Evolutionary conservation across 148 eudicot species (phyloP).

Genomic region (Suaeda aralocaspica): DNA sequence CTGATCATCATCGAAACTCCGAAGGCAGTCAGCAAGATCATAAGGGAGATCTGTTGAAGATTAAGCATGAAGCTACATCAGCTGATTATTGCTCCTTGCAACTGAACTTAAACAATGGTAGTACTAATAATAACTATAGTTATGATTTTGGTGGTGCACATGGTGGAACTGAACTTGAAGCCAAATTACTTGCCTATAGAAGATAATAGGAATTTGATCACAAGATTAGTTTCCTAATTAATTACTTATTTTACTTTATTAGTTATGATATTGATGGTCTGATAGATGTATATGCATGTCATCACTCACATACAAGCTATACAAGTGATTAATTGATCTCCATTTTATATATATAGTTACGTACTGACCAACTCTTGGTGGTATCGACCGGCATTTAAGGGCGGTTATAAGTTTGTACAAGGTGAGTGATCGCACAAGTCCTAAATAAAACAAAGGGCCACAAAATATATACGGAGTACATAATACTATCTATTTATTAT

Average conservation of each 20-base stretch:
- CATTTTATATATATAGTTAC: too few species aligned
- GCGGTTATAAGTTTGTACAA: too few species aligned
- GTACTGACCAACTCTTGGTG: too few species aligned
- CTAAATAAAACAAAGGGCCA: too few species aligned
- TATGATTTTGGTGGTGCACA: constrained; percentile 13
- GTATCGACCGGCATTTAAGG: too few species aligned
- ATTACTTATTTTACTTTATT: neutral
- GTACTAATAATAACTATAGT: neutral
- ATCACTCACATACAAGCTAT: too few species aligned
- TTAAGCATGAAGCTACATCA: constrained; percentile 22
- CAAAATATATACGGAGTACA: too few species aligned
- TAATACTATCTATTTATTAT: too few species aligned
- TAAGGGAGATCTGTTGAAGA: constrained; percentile 9
- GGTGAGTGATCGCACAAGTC: too few species aligned
- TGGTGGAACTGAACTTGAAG: constrained; percentile 20
- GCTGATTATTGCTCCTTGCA: constrained; percentile 28
- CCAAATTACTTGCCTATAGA: constrained; percentile 22
- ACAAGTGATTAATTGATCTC: too few species aligned
- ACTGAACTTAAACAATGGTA: constrained; percentile 23
- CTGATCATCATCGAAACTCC: neutral
- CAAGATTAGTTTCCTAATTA: neutral
- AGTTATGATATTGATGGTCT: neutral
- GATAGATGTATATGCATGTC: neutral
- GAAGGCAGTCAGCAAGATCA: constrained; percentile 8
- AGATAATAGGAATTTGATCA: constrained; percentile 8